Base-by-base conservation (phyloP, 352 stramenopile species). In the Pythium sukuiense region DNA sequence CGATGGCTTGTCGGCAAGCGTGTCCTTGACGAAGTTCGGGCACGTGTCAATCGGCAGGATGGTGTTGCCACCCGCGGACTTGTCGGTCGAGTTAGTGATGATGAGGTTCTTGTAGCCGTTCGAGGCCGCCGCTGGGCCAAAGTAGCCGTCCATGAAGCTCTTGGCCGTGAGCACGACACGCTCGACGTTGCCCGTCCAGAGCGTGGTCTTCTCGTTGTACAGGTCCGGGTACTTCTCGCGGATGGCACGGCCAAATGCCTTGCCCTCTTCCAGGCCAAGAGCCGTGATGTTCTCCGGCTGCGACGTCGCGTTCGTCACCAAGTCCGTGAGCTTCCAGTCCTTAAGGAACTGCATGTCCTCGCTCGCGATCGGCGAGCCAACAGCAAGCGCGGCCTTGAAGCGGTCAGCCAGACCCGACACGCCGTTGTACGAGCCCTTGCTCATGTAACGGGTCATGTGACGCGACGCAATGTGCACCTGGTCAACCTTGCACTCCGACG, bases 211-310 rank as follows among this genome's bases (percentile, higher is more conserved):
- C 4, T 67, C 55, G 37, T 71, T 70, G 72, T 80, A 84, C 56
- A 84, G 56, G 35, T 76, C 46, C 6, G 72, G 32, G 54, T 87
- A 87, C 59, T 80, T 81, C 49, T 48, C 58, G 50, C 69, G 74
- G 24, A 89, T 53, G 1, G 63, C 58, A 43, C 69, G 65, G 9
- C 79, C 80, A 16, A 85, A 63, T 13, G 81, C 71, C 46, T 74
- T 74, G 4, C 74, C 78, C 29, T 84, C 77, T 26, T 76, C 58
- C 27, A 85, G 67, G 0, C 80, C 80, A 4, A 81, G 71, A 26
- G 67, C 50, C 41, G 79, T 83, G 52, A 82, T 87, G 79, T 78
- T 96, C 76, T 71, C 93, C 55, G 76, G 58, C 46, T 77, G 59
- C 55, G 55, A 61, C 32, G 29, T 46, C 24, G 72, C 52, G 63